Percentiles rank a stretch among this genome's conserved stretches.
These are phyloP conservation scores for Protostelium mycophagum DNA, from an alignment of 78 protist genomes.

Conservation along the genomic window DNA sequence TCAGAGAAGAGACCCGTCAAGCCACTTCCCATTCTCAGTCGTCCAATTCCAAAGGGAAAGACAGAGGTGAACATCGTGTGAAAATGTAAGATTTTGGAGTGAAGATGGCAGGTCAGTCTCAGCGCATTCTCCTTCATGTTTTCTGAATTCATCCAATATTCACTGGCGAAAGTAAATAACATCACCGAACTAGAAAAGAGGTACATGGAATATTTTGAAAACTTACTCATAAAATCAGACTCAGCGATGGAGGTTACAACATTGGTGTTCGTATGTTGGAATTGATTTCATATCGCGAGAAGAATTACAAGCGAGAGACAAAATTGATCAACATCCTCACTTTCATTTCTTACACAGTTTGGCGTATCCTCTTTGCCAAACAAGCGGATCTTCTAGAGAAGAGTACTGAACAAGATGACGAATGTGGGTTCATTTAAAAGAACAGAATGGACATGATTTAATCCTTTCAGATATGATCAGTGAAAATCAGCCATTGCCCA, in stretches of 20 bases:
- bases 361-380: constrained; percentile 81
- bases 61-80: constrained; percentile 7
- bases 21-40: neutral
- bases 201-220: constrained; percentile 19
- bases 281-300: constrained; percentile 56
- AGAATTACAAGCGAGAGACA: constrained; percentile 74
- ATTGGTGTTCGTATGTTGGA: constrained; percentile 82
- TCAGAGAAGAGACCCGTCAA: neutral
- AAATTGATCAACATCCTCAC: constrained; percentile 67
- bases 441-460: neutral
- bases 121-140: constrained; percentile 83
- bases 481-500: constrained; percentile 19
- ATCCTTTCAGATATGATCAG: constrained; percentile 19
- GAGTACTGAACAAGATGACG: constrained; percentile 59
- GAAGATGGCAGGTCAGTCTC: constrained; percentile 45
- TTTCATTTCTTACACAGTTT: constrained; percentile 66
- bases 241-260: constrained; percentile 70
- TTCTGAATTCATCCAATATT: constrained; percentile 84
- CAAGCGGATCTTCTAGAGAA: constrained; percentile 77
- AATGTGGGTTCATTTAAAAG: constrained; percentile 28
- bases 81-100: neutral
- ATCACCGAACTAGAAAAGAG: constrained; percentile 70
- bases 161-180: constrained; percentile 63
- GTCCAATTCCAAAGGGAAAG: constrained; percentile 59
- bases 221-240: constrained; percentile 15